Evolutionary conservation across 176 grass and related monocot species (phyloP).

Genomic region (Triticum monococcum): DNA sequence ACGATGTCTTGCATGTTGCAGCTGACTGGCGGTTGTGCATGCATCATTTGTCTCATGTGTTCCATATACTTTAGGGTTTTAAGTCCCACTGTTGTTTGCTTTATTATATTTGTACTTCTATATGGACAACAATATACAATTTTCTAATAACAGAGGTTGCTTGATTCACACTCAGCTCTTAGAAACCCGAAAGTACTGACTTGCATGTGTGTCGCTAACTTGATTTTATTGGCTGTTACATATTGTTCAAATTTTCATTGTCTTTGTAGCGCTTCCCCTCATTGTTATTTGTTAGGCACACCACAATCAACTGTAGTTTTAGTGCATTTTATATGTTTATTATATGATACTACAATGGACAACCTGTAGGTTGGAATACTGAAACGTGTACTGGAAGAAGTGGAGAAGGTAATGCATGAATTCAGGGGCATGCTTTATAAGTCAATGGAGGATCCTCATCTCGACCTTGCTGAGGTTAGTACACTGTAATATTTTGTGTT

Average conservation of each 20-base stretch:
- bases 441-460: constrained; percentile 98
- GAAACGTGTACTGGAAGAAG: constrained; percentile 96
- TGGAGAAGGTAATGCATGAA: constrained; percentile 99
- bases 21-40: neutral
- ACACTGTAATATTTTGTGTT: constrained; percentile 13
- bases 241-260: neutral
- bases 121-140: neutral
- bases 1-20: neutral
- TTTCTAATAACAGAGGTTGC: constrained; percentile 3
- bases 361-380: constrained; percentile 87
- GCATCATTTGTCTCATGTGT: neutral
- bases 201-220: neutral
- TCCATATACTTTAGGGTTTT: neutral
- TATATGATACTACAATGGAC: constrained; percentile 23
- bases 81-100: neutral
- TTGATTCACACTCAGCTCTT: constrained; percentile 10
- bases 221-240: constrained; percentile 15
- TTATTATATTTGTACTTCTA: neutral
- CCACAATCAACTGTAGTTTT: neutral
- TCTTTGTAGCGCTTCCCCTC: constrained; percentile 1
- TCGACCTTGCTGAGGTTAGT: constrained; percentile 92
- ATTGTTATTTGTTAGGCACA: neutral
- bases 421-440: constrained; percentile 99
- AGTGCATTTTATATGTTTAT: constrained; percentile 21
- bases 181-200: neutral